Base-by-base conservation (phyloP, 1,284 basidiomycete species). In the Pulveroboletus sp. region DNA sequence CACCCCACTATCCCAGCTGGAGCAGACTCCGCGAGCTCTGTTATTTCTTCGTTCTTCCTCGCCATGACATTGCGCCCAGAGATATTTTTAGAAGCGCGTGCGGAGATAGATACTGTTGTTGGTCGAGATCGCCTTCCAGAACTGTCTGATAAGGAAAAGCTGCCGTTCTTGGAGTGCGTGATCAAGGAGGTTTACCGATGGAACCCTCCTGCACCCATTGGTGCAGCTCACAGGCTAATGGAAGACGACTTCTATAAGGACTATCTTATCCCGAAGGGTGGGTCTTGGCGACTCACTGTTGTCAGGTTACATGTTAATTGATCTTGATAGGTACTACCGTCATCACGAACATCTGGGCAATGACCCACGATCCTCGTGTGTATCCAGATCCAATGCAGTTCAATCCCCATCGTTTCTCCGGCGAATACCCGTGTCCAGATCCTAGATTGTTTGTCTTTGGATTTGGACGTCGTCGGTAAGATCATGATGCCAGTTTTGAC, bases 231-330 rank as follows among this genome's bases (percentile, higher is more conserved):
- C 28, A 56, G 22, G 38, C 22, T 42, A 43, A 56, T 46, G 54
- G 43, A 44, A 31, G 48, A 43, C 38, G 49, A 50, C 29, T n/a
- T 43, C 40, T 54, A 54, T 24, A 31, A 48, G 11, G 52, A 25
- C 6, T 54, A 48, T 22, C 45, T 51, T 22, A 56, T 56, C 4
- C 54, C 54, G 4, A 56, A 56, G 26, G 54, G 54, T 45, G 26
- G 12, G n/a, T 2, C 7, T 20, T 44, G 26, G 29, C 5, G 15
- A 12, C 20, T n/a, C 43, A n/a, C n/a, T n/a, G n/a, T 26, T 26
- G 11, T 22, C 43, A 25, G 17, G 38, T 49, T 50, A 5, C 22
- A 12, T 35, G n/a, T 11, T 35, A 10, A 26, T 20, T 43, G 31
- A 18, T 17, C 22, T 40, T n/a, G 33, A 38, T 22, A 51, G 49